Evolutionary conservation across 2,329 filamentous ascomycete species (phyloP), one percentile per base, ranked within the genome.

Genomic region (Fusarium udum): DNA sequence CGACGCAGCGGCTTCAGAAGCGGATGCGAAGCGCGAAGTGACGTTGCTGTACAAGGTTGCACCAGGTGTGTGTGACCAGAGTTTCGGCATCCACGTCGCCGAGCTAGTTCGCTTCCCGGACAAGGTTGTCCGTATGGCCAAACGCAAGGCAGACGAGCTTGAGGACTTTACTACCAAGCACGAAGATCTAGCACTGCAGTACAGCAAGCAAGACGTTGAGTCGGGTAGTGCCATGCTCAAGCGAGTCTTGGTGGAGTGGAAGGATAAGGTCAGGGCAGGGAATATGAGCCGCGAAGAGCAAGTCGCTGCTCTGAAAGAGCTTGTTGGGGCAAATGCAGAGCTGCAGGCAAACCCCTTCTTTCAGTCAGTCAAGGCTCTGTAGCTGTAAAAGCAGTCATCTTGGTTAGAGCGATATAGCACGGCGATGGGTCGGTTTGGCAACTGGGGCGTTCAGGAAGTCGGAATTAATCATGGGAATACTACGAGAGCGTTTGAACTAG

Each of bases 81-180:
- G 93, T 66, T 99, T 99, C 81, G 96, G 96, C 77, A 99, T 99
- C 77, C 96, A 99, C 83, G 97, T 99, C 20, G 96, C 96, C 2
- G 96, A 99, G 84, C 89, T 99, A 11, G 96, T 99, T 26, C 91
- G 95, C 49, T 99, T 99, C 84, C 96, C 96, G 1, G 92, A 94
- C 77, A 99, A 99, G 84, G 97, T 99, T 22, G 93, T 99, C 69
- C 94, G 95, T 73, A 99, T 99, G 97, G 96, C 96, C n/a, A 97
- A 97, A 84, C 90, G 96, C 77, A 99, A 99, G 85, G 96, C 96
- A 1, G 96, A 98, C 82, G 97, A 99, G 86, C 87, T 99, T 40
- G 96, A 99, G 82, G 96, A 99, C 81, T 99, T 99, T 78, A 93
- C 93, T 1, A 89, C 89, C 57, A 95, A 95, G 83, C 91, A 93